Base-by-base conservation (phyloP, 306 rosid genomes). In the Trifolium dubium region DNA sequence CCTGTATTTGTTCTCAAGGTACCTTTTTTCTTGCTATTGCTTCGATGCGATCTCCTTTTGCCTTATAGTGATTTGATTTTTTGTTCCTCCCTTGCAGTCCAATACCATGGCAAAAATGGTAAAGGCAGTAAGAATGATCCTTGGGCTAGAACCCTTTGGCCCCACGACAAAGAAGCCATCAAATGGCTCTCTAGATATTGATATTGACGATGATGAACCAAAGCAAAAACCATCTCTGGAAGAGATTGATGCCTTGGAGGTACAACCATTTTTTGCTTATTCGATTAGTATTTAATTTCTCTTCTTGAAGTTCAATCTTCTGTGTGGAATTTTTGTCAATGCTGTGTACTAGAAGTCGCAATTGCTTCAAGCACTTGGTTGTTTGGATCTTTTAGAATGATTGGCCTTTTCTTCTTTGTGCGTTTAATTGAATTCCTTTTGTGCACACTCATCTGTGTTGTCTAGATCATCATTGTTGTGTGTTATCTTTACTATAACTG, bases 171-270 rank as follows among this genome's bases (percentile, higher is more conserved):
- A 89, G 75, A 85, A 81, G 75, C 71, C 85, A 29, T 69, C 69
- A 18, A 88, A 65, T 43, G 84, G 72, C 67, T 81, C 88, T 34
- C 59, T 79, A 8, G 85, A 91, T 83, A 87, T 94, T 77, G 96
- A 87, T 82, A 84, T 92, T 44, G 88, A 88, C 80, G 98, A 86
- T 41, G 98, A 95, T 80, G 97, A 86, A 56, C 99, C 99, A 10
- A 88, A 86, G 83, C 80, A 88, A 77, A 92, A 89, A 80, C 91
- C 96, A 56, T 89, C 96, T 53, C 67, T 88, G 17, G 98, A 92
- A 87, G 98, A 92, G 88, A 90, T 92, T 71, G 98, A 92, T 75
- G 98, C 98, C 55, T 83, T 92, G 89, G 98, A 92, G 98, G 98
- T 92, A 65, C 82, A 67, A 18, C 11, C 75, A 67, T 79, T 72